Evolutionary conservation across 2,329 filamentous ascomycete genomes (phyloP).

Genomic region (Zasmidium angulare): DNA sequence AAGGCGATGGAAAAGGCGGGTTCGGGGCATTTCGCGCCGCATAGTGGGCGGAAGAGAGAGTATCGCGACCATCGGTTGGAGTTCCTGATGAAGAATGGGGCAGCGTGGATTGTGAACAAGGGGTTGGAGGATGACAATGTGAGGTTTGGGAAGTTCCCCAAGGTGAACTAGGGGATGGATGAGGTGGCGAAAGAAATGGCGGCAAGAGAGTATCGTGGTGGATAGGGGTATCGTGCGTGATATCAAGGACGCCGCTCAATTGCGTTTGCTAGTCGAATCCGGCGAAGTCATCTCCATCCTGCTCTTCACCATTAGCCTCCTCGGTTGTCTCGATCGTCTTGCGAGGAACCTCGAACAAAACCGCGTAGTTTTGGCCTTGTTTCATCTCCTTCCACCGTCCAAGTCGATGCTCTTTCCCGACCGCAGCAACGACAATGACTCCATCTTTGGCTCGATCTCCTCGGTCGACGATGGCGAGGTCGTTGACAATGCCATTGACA

Average conservation of each 20-base stretch:
- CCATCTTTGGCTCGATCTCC: constrained; percentile 72
- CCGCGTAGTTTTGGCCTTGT: constrained; percentile 74
- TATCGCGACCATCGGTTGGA: constrained; percentile 27
- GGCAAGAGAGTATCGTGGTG: constrained; percentile 14
- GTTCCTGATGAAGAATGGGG: constrained; percentile 17
- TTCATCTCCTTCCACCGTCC: constrained; percentile 72
- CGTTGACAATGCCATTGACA: constrained; percentile 80
- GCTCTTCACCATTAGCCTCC: not conserved
- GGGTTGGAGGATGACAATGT: constrained; percentile 25
- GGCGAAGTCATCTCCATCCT: constrained; percentile 9
- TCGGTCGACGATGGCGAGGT: constrained; percentile 81
- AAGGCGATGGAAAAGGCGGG: constrained; percentile 20
- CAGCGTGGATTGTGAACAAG: constrained; percentile 20
- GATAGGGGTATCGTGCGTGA: constrained; percentile 22
- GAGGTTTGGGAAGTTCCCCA: constrained; percentile 12
- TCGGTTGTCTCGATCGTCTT: constrained; percentile 7
- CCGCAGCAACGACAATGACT: constrained; percentile 78
- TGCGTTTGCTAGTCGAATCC: constrained; percentile 12
- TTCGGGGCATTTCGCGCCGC: constrained; percentile 13
- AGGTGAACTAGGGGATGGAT: not conserved
- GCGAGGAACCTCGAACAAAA: constrained; percentile 76
- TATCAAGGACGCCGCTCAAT: not conserved
- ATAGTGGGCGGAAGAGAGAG: constrained; percentile 22
- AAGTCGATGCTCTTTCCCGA: constrained; percentile 82
- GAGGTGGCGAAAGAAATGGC: no score